Percentiles rank a stretch among this genome's conserved stretches.
phyloP scores from a whole-genome alignment of 441 rosid genomes.

The California macrophylla region DNA sequence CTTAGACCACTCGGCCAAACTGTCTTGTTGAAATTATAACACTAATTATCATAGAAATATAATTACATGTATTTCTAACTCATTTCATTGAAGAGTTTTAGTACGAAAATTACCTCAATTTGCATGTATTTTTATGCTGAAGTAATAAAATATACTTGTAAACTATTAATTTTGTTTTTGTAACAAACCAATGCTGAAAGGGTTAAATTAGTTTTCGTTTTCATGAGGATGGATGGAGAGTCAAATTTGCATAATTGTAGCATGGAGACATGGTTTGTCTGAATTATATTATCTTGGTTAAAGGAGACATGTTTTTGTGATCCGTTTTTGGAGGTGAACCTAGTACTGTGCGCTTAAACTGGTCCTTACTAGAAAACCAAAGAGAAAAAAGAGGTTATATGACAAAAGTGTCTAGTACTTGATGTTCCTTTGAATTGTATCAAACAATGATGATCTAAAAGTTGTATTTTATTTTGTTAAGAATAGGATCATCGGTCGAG shows the following conservation, averaged over 20 bases:
- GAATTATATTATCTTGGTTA: background rate
- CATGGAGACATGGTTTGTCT: background rate
- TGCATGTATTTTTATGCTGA: too few relatives aligned
- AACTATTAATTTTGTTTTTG: too few relatives aligned
- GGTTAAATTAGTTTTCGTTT: background rate
- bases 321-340: background rate
- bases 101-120: too few relatives aligned
- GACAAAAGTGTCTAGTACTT: background rate
- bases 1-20: slow-evolving; percentile 54
- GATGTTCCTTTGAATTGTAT: too few relatives aligned
- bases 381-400: background rate
- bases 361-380: background rate
- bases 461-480: background rate
- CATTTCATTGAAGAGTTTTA: too few relatives aligned
- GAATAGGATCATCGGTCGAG: background rate
- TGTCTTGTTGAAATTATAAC: background rate
- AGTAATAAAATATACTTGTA: too few relatives aligned
- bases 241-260: background rate
- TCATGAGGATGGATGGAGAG: background rate
- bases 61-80: too few relatives aligned
- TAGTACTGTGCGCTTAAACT: background rate
- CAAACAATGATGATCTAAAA: background rate
- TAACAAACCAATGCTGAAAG: background rate
- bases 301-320: background rate
- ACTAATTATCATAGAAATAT: too few relatives aligned